These are phyloP conservation scores for Trichoderma arundinaceum DNA, from an alignment of 2,329 filamentous ascomycete species.

Conservation along the genomic window DNA sequence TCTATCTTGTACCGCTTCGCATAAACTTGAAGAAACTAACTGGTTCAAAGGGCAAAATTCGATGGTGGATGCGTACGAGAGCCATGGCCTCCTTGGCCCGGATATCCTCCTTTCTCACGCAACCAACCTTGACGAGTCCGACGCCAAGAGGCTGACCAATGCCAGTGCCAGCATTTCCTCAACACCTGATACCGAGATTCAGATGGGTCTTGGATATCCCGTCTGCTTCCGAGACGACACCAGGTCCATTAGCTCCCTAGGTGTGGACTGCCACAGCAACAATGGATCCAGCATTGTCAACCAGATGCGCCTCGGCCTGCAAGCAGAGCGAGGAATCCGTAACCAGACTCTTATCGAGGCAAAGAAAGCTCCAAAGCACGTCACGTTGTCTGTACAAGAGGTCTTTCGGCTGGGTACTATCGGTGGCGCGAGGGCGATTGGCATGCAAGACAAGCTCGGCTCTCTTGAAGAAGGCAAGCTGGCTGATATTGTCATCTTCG, in stretches of 20 bases:
- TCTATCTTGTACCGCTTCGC: not conserved
- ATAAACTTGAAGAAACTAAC: not conserved
- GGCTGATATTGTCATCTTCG: constrained; percentile 57
- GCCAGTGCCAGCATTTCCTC: constrained; percentile 47
- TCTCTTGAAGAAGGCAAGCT: constrained; percentile 52
- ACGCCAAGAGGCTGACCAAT: constrained; percentile 43
- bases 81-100: constrained; percentile 27
- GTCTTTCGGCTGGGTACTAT: constrained; percentile 58
- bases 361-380: not conserved
- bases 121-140: constrained; percentile 36
- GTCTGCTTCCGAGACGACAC: constrained; percentile 35
- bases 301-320: constrained; percentile 33
- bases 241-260: constrained; percentile 31
- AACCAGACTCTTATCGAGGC: not conserved
- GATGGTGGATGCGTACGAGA: constrained; percentile 3
- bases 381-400: constrained; percentile 42
- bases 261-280: constrained; percentile 36
- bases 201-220: constrained; percentile 50
- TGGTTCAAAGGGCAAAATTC: not conserved
- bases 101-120: constrained; percentile 43
- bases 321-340: constrained; percentile 35
- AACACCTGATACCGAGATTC: constrained; percentile 57
- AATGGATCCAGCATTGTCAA: constrained; percentile 33
- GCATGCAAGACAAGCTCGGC: constrained; percentile 51
- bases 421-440: constrained; percentile 50